Percentiles rank a stretch among this genome's conserved stretches.
Evolutionary conservation across 345 rosid species (phyloP).

Genomic region (Geranium rotundifolium): DNA sequence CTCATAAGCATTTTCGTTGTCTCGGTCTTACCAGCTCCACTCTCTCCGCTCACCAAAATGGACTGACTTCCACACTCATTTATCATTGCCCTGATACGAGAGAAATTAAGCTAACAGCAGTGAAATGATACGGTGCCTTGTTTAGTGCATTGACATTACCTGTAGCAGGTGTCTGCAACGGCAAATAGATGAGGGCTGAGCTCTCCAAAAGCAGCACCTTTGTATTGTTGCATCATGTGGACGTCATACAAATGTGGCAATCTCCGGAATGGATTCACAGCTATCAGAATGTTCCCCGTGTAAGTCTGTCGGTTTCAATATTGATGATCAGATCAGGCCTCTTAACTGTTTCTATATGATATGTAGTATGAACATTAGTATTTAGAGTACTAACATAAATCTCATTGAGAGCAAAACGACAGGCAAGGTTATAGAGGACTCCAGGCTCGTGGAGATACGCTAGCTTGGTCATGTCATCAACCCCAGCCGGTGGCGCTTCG

Average conservation of each 20-base stretch:
- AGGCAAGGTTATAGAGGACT: constrained; percentile 64
- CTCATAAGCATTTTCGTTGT: constrained; percentile 90
- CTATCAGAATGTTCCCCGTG: constrained; percentile 94
- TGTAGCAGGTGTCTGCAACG: constrained; percentile 1
- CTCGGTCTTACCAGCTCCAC: constrained; percentile 96
- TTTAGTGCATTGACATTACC: background rate
- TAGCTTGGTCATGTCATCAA: constrained; percentile 96
- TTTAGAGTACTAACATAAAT: constrained; percentile 61
- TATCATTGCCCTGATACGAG: constrained; percentile 43
- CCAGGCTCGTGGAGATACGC: constrained; percentile 95
- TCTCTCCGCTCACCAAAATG: constrained; percentile 73
- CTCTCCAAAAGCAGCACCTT: constrained; percentile 80
- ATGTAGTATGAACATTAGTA: too few species aligned
- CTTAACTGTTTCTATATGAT: too few species aligned
- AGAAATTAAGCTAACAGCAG: background rate
- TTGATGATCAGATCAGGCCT: background rate
- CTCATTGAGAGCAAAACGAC: constrained; percentile 82
- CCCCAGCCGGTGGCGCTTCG: constrained; percentile 93
- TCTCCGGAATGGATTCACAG: constrained; percentile 85
- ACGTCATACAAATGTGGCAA: constrained; percentile 76
- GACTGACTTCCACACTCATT: constrained; percentile 64
- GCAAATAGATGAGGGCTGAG: constrained; percentile 93
- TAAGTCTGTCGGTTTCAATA: constrained; percentile 46
- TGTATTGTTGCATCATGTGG: constrained; percentile 77
- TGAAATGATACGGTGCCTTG: background rate